Base-by-base conservation (phyloP, 2,329 filamentous ascomycete species). In the Phaeosphaeriaceae sp. region DNA sequence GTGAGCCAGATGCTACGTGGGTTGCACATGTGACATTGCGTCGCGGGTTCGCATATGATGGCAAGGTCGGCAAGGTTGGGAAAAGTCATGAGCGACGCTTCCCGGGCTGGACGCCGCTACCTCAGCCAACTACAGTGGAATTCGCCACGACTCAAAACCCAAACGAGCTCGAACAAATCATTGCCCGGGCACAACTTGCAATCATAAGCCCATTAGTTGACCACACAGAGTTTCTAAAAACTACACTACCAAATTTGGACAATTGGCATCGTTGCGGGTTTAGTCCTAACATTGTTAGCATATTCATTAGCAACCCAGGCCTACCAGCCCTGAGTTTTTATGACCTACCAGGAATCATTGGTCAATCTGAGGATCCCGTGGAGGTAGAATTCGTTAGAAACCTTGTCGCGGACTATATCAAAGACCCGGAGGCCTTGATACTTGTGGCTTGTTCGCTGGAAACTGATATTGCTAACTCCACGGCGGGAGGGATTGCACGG, bases 261-360 rank as follows among this genome's bases (percentile, higher is more conserved):
- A 17, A 35, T 2, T 21, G 45, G 1, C 50, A 80, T 0, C 72
- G 83, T 4, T 85, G 87, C 0, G 85, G 89, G 7, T 95, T 95
- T 58, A 91, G 88, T 0, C 92, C 92, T 0, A 96, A 96, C 56
- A 81, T 92, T 0, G 86, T 96, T 0, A 82, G 86, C 0, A 77
- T 96, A 18, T 83, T 91, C 43, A 91, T 96, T 20, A 84, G 84
- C 0, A 88, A 87, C 0, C 88, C 88, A 0, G 80, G 79, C 0
- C 79, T 93, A 0, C 87, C 90, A 0, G 85, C 90, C 5, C 69
- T 96, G 0, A 90, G 87, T 0, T 95, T 96, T 61, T 93, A 90
- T 52, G 92, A 96, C 52, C 79, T 96, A 0, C 92, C 92, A 0
- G 92, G 92, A 0, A 85, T 95, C 0, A 93, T 96, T 53, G 84